phyloP scores from a whole-genome alignment of 805 yeast genomes.

The Suhomyces sp. region DNA sequence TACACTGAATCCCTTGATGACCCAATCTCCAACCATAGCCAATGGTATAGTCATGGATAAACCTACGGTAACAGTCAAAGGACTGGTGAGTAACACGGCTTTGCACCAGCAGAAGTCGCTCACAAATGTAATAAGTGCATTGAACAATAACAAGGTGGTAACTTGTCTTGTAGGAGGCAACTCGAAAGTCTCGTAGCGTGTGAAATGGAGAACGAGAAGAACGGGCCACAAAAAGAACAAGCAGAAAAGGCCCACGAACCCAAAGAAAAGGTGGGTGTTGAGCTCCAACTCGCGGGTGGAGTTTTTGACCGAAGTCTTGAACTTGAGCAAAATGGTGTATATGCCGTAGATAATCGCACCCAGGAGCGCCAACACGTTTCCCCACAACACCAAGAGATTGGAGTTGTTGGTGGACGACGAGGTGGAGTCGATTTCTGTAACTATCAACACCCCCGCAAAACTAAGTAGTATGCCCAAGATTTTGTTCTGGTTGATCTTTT shows the following conservation, averaged over 20 bases:
- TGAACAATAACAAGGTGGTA: slow-evolving; percentile 52
- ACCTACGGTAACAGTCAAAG: slow-evolving; percentile 94
- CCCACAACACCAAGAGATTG: slow-evolving; percentile 42
- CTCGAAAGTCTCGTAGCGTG: slow-evolving; percentile 68
- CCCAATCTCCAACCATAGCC: slow-evolving; percentile 87
- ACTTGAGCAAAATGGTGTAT: slow-evolving; percentile 81
- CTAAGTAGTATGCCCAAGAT: slow-evolving; percentile 67
- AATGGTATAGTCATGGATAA: slow-evolving; percentile 89
- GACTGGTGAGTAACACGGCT: slow-evolving; percentile 90
- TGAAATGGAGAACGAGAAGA: slow-evolving; percentile 57
- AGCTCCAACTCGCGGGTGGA: slow-evolving; percentile 65
- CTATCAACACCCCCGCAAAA: slow-evolving; percentile 74
- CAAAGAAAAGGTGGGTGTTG: slow-evolving; percentile 86
- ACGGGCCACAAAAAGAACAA: slow-evolving; percentile 79
- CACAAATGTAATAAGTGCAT: slow-evolving; percentile 75
- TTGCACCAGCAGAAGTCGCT: slow-evolving; percentile 96
- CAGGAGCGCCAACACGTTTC: slow-evolving; percentile 73
- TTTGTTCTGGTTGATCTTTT: slow-evolving; percentile 62
- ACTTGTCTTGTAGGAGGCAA: slow-evolving; percentile 58
- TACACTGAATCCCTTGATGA: slow-evolving; percentile 63
- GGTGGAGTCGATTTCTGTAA: slow-evolving; percentile 64
- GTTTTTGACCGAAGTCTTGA: slow-evolving; percentile 46
- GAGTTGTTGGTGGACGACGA: slow-evolving; percentile 26
- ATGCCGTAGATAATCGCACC: slow-evolving; percentile 92
- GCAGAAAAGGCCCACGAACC: slow-evolving; percentile 89